phyloP scores from a whole-genome alignment of 2,329 filamentous ascomycete species.

The Colletotrichum sp. region DNA sequence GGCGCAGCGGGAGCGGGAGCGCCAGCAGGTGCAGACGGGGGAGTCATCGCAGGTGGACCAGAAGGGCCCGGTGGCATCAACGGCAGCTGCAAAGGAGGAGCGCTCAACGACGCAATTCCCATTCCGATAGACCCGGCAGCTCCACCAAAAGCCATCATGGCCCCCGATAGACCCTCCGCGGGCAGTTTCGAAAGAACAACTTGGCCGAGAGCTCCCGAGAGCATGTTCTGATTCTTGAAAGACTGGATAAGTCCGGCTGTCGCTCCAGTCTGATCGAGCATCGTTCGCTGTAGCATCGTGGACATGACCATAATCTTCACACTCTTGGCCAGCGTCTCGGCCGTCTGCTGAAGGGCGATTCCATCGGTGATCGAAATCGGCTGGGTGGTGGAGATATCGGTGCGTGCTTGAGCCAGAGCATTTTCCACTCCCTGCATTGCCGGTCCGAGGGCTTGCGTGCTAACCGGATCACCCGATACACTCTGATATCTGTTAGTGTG shows the following conservation, averaged over 20 bases:
- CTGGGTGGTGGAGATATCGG: constrained; percentile 17
- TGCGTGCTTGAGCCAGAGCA: constrained; percentile 11
- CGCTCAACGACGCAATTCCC: constrained; percentile 11
- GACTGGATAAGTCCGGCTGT: constrained; percentile 6
- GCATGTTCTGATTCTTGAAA: constrained; percentile 5
- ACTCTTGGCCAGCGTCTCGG: constrained; percentile 8
- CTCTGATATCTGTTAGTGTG: background rate
- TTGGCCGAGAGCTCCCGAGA: background rate
- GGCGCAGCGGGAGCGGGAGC: background rate
- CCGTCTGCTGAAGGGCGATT: constrained; percentile 12
- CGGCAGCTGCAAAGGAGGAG: constrained; percentile 15
- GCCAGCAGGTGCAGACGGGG: background rate
- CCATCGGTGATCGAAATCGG: constrained; percentile 29
- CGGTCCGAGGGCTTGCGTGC: background rate
- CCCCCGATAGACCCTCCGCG: background rate
- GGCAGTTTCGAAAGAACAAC: constrained; percentile 12
- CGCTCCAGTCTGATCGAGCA: constrained; percentile 4
- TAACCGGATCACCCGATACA: background rate
- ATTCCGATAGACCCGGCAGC: background rate
- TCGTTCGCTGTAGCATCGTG: constrained; percentile 5
- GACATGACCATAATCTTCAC: constrained; percentile 22
- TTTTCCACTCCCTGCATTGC: constrained; percentile 5
- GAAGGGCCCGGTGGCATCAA: background rate
- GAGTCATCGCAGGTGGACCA: background rate
- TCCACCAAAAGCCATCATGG: background rate